Percentiles rank a stretch among this genome's conserved stretches.
Evolutionary conservation across 2,329 filamentous ascomycete species (phyloP).

Genomic region (Aspergillus uvarum): DNA sequence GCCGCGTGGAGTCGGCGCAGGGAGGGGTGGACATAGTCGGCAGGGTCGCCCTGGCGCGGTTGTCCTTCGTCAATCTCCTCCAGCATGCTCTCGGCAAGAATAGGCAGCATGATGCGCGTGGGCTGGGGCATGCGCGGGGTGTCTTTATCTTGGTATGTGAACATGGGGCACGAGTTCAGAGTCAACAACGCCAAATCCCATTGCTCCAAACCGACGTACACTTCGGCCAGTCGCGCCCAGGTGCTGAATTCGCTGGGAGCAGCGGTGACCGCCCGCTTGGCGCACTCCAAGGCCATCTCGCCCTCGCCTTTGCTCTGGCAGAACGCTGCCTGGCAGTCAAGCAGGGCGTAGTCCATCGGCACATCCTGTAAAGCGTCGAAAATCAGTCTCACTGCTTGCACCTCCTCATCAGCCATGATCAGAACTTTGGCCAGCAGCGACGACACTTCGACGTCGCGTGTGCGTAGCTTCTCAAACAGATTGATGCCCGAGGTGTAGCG

Average conservation of each 20-base stretch:
- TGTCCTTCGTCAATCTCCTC: conserved; percentile 96
- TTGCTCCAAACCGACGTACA: conserved; percentile 90
- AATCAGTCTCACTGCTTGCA: conserved; percentile 85
- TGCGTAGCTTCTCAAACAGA: conserved; percentile 91
- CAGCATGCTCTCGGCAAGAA: conserved; percentile 81
- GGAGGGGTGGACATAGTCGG: conserved; percentile 83
- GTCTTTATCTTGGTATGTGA: conserved; percentile 98
- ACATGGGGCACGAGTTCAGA: conserved; percentile 98
- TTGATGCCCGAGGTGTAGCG: conserved; percentile 95
- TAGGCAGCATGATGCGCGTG: conserved; percentile 80
- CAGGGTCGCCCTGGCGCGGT: conserved; percentile 67
- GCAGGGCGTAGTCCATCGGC: conserved; percentile 96
- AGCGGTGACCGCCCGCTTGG: conserved; percentile 89
- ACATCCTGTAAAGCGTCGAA: conserved; percentile 86
- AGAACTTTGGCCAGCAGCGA: conserved; percentile 88
- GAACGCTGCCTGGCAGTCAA: conserved; percentile 92
- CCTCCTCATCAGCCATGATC: conserved; percentile 93
- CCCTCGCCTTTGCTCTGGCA: conserved; percentile 83
- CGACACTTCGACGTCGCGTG: conserved; percentile 88
- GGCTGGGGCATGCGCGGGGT: conserved; percentile 92
- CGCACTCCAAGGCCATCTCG: conserved; percentile 85
- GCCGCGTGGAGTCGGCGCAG: conserved; percentile 82
- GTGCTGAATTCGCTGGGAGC: conserved; percentile 96
- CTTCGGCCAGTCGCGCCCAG: conserved; percentile 89
- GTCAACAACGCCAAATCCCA: conserved; percentile 96